A percentile compares a stretch with the other conserved stretches of the same genome.
phyloP scores from a whole-genome alignment of 2,329 filamentous ascomycete species.

The Dactylella cylindrospora region DNA sequence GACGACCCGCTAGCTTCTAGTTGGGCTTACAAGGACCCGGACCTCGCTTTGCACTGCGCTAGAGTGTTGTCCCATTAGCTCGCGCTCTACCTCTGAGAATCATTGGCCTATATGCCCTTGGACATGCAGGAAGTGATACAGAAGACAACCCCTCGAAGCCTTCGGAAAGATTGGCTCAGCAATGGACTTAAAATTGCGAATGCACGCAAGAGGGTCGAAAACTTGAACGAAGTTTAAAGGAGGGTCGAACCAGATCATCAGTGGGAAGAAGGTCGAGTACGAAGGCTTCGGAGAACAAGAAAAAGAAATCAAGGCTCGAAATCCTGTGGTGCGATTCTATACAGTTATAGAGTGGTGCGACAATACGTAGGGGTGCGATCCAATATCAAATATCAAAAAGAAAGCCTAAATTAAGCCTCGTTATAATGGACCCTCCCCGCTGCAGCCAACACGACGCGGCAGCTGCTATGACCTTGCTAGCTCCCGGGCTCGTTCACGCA shows the following conservation, averaged over 20 bases:
- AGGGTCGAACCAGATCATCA: slow-evolving; percentile 9
- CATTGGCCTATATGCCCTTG: slow-evolving; percentile 41
- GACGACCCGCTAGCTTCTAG: slow-evolving; percentile 37
- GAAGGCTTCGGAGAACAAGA: slow-evolving; percentile 12
- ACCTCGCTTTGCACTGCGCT: slow-evolving; percentile 39
- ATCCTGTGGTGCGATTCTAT: slow-evolving; percentile 36
- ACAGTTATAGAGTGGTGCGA: slow-evolving; percentile 37
- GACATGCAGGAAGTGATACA: slow-evolving; percentile 43
- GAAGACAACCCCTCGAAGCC: slow-evolving; percentile 28
- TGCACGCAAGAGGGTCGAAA: slow-evolving; percentile 12
- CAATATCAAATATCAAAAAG: slow-evolving; percentile 33
- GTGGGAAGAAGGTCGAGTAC: slow-evolving; percentile 9
- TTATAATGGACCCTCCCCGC: slow-evolving; percentile 32
- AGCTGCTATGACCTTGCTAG: slow-evolving; percentile 24
- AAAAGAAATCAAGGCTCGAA: slow-evolving; percentile 33
- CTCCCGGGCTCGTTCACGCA: slow-evolving; percentile 10
- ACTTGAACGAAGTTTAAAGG: slow-evolving; percentile 14
- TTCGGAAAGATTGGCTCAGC: slow-evolving; percentile 14
- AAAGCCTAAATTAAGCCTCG: slow-evolving; percentile 27
- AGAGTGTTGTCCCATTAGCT: slow-evolving; percentile 44
- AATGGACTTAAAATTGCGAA: slow-evolving; percentile 39
- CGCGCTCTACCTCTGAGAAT: slow-evolving; percentile 29
- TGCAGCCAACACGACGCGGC: slow-evolving; percentile 31
- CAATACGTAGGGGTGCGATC: slow-evolving; percentile 41
- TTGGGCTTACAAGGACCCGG: slow-evolving; percentile 37